Conservation (phyloP, 202 grass and related monocot genomes). For the Musa balbisiana region DNA sequence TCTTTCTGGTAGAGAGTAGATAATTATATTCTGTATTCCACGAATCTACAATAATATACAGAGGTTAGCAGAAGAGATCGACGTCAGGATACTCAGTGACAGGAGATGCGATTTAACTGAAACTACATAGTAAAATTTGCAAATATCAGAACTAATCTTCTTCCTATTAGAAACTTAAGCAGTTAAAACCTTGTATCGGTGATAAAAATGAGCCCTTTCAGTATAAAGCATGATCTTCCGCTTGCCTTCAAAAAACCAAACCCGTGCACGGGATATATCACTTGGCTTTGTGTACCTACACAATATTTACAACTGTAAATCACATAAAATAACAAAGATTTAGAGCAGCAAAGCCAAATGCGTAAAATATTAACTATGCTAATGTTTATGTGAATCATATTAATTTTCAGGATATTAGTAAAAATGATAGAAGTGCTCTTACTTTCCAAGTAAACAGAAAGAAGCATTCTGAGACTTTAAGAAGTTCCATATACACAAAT, state of each 20-base stretch:
- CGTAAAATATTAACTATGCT: conserved; percentile 14
- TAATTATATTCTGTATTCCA: conserved; percentile 57
- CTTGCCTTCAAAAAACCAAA: conserved; percentile 93
- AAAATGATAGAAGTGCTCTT: conserved; percentile 32
- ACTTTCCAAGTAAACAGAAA: conserved; percentile 93
- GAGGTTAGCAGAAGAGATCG: conserved; percentile 1
- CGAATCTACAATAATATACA: conserved; percentile 56
- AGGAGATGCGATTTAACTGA: not conserved
- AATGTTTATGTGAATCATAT: conserved; percentile 1
- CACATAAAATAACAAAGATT: not conserved
- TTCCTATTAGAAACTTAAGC: not conserved
- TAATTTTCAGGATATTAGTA: conserved; percentile 2
- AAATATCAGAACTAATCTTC: not conserved
- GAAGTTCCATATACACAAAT: conserved; percentile 73
- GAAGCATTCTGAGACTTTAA: conserved; percentile 72
- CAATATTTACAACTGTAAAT: not conserved
- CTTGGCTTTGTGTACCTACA: conserved; percentile 62
- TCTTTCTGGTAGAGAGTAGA: conserved; percentile 83
- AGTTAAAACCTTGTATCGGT: conserved; percentile 70
- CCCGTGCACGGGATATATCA: conserved; percentile 82
- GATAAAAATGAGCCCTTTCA: conserved; percentile 95
- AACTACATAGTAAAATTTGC: not conserved
- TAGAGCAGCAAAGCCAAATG: conserved; percentile 4
- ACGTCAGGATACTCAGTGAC: not conserved
- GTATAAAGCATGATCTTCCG: conserved; percentile 93